Percentiles rank a stretch among this genome's conserved stretches.
Evolutionary conservation across 2,329 filamentous ascomycete genomes (phyloP).

Genomic region (Ilyonectria robusta): DNA sequence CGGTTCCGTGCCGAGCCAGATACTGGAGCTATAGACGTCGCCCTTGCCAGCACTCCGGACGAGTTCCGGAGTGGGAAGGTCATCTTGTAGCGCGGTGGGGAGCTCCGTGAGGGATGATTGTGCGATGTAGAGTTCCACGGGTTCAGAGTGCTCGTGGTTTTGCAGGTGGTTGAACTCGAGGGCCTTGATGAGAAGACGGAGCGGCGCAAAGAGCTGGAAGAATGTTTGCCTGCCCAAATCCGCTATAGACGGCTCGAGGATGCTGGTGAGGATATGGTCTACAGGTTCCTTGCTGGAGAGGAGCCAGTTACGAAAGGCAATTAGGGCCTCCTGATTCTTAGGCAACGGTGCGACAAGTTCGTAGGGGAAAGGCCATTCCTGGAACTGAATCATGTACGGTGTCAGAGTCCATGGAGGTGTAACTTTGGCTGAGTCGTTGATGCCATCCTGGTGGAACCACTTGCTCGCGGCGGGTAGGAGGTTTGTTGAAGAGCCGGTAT

Average conservation of each 20-base stretch:
- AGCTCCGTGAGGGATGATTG: slow-evolving; percentile 82
- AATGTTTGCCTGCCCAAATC: slow-evolving; percentile 57
- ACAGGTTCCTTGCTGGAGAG: slow-evolving; percentile 42
- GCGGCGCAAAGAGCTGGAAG: slow-evolving; percentile 70
- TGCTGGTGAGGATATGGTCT: slow-evolving; percentile 51
- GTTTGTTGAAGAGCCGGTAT: slow-evolving; percentile 52
- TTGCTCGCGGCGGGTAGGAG: slow-evolving; percentile 66
- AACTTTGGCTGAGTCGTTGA: slow-evolving; percentile 3
- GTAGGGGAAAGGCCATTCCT: slow-evolving; percentile 55
- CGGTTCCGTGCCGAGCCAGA: slow-evolving; percentile 90
- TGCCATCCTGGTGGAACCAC: slow-evolving; percentile 67
- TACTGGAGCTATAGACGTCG: slow-evolving; percentile 87
- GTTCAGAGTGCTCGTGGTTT: slow-evolving; percentile 36
- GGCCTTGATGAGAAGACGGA: slow-evolving; percentile 75
- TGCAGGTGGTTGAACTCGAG: slow-evolving; percentile 61
- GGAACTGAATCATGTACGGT: slow-evolving; percentile 49
- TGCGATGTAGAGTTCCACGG: slow-evolving; percentile 81
- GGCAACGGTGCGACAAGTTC: slow-evolving; percentile 52
- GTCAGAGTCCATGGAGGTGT: slow-evolving; percentile 38
- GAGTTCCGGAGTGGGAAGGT: slow-evolving; percentile 77
- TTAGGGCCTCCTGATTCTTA: slow-evolving; percentile 35
- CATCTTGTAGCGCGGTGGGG: slow-evolving; percentile 71
- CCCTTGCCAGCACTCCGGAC: slow-evolving; percentile 77
- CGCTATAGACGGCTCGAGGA: slow-evolving; percentile 48
- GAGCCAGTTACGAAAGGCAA: slow-evolving; percentile 49